These are phyloP conservation scores for Holtermannia corniformis DNA, from an alignment of 768 basidiomycete species.

Conservation along the genomic window DNA sequence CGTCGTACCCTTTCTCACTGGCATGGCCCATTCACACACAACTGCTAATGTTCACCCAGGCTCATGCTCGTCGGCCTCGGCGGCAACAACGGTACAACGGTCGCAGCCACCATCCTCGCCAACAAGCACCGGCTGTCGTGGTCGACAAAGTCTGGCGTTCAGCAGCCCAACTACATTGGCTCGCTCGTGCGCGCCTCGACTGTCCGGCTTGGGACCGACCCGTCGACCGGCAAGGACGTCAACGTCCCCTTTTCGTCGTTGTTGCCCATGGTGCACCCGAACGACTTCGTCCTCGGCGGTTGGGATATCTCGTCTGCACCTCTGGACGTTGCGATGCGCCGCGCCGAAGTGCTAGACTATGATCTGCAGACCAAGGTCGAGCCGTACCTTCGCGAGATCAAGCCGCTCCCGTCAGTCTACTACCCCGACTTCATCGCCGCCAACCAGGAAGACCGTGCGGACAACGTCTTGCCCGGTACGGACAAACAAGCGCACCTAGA, in stretches of 20 bases:
- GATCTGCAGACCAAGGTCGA: constrained; percentile 93
- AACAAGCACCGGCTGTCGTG: constrained; percentile 90
- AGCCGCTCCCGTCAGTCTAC: constrained; percentile 88
- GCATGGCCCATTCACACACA: too few relatives aligned
- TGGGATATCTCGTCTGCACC: constrained; percentile 88
- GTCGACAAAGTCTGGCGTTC: constrained; percentile 84
- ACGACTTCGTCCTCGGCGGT: constrained; percentile 92
- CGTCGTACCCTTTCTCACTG: background rate
- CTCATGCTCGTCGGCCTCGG: constrained; percentile 95
- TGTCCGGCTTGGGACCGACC: constrained; percentile 77
- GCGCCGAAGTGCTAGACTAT: constrained; percentile 87
- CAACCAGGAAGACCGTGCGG: constrained; percentile 91
- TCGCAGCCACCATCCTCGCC: constrained; percentile 88
- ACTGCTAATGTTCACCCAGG: constrained; percentile 45
- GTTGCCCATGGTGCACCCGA: constrained; percentile 95
- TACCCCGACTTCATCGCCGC: constrained; percentile 95
- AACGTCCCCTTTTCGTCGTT: constrained; percentile 86
- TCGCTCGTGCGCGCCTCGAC: constrained; percentile 94
- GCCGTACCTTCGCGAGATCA: constrained; percentile 68
- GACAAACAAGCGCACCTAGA: constrained; percentile 90
- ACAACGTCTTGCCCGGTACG: constrained; percentile 75
- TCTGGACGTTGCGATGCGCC: constrained; percentile 86
- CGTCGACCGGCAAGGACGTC: constrained; percentile 72
- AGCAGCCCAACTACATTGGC: constrained; percentile 96
- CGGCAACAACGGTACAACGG: constrained; percentile 93